Base-by-base conservation (phyloP, 495 filamentous ascomycete species). In the Lasiosphaeria ovina region DNA sequence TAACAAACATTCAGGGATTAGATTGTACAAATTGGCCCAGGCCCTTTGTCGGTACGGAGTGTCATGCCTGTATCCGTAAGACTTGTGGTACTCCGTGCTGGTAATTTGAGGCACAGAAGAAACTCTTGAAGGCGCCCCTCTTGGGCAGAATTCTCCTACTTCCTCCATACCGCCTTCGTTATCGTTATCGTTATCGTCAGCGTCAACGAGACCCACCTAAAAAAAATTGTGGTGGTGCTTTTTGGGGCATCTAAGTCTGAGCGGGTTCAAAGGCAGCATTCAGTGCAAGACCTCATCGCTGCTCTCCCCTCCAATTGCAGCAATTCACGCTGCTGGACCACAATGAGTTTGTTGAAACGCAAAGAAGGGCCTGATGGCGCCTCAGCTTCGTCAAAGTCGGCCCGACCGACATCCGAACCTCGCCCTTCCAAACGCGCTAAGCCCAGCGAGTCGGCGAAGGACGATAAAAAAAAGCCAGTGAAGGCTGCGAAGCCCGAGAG, bases 331-430 rank as follows among this genome's bases (percentile, higher is more conserved):
- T 32, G 16, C 49, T 42, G 54, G 7, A 48, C 51, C 35, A 70
- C 7, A 7, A 81, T 81, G 78, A 72, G 74, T 55, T 69, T 77
- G 8, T 67, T 79, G 36, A 81, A 81, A 59, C 72, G 78, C 35
- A 81, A 81, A 63, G 75, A 79, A 65, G 72, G 72, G 60, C 78
- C 78, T 4, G 74, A 64, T 12, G 77, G 70, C 61, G 57, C 76
- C 52, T 68, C 72, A 4, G 55, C 72, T 48, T 49, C 72, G 11
- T 66, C 72, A 34, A 79, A 79, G 64, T 61, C 75, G 35, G 55
- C 72, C 14, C 67, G 69, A 35, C 44, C 67, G 44, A 58, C 67
- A 9, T 51, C 64, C 61, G 75, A 77, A 35, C 58, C 71, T 38
- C 64, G 74, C 54, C 75, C 75, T 2, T 73, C 77, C 36, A 79